Conservation (phyloP, 1,139 yeast genomes). For the Geotrichum carabidarum region DNA sequence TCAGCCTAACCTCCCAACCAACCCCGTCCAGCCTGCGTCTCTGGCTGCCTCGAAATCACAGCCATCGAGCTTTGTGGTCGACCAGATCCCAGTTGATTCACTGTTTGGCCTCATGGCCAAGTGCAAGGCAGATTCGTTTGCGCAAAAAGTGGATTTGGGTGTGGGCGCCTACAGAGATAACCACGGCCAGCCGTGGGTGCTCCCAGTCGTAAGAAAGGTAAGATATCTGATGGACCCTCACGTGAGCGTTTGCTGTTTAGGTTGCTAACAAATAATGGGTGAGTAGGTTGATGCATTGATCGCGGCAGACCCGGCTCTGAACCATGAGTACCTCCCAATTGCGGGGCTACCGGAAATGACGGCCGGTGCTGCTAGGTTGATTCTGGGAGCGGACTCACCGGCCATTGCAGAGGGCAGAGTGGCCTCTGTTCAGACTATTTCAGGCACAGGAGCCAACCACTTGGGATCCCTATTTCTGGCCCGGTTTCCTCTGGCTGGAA, state of each 20-base stretch:
- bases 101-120: slow-evolving; percentile 75
- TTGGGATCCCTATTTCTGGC: slow-evolving; percentile 70
- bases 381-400: slow-evolving; percentile 61
- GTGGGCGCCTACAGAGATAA: slow-evolving; percentile 92
- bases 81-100: slow-evolving; percentile 40
- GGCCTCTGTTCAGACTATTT: slow-evolving; percentile 76
- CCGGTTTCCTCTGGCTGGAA: slow-evolving; percentile 45
- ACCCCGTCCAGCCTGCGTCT: neutral
- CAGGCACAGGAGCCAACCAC: slow-evolving; percentile 96
- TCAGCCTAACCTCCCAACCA: slow-evolving; percentile 6
- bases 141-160: slow-evolving; percentile 71
- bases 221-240: neutral
- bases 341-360: slow-evolving; percentile 70
- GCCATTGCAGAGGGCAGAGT: slow-evolving; percentile 52
- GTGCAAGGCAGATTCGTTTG: slow-evolving; percentile 50
- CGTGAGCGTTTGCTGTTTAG: neutral
- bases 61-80: slow-evolving; percentile 23
- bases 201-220: slow-evolving; percentile 70
- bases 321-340: slow-evolving; percentile 90
- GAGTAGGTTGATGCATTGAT: slow-evolving; percentile 47
- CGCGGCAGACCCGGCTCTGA: slow-evolving; percentile 55
- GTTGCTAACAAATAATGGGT: slow-evolving; percentile 39
- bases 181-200: slow-evolving; percentile 78
- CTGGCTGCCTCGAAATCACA: neutral
- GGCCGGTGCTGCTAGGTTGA: slow-evolving; percentile 68